phyloP scores from a whole-genome alignment of 768 basidiomycete species.

The Asterophora parasitica region DNA sequence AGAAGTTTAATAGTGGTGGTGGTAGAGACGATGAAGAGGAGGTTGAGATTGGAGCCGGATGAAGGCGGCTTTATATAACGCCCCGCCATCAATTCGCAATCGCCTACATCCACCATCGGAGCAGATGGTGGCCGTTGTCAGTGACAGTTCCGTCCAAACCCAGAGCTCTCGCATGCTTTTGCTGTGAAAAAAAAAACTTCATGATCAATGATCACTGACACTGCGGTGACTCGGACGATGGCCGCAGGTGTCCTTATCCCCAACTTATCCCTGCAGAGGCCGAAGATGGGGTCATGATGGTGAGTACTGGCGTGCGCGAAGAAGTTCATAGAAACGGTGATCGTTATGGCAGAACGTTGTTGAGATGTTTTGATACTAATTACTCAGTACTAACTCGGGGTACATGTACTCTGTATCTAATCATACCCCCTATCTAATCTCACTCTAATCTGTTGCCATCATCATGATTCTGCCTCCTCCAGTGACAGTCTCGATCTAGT shows the following conservation, averaged over 20 bases:
- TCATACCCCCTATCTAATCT: too few species aligned
- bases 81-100: constrained; percentile 5
- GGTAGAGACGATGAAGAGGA: not conserved
- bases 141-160: not conserved
- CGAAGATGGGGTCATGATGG: not conserved
- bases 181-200: too few species aligned
- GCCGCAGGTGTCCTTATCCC: too few species aligned
- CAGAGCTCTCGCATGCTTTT: too few species aligned
- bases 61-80: not conserved
- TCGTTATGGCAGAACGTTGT: not conserved
- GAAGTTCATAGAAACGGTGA: not conserved
- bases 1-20: not conserved
- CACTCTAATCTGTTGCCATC: too few species aligned
- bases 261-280: too few species aligned
- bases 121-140: not conserved
- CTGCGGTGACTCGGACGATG: not conserved
- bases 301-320: not conserved
- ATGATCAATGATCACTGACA: too few species aligned
- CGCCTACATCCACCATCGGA: not conserved
- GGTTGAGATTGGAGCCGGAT: not conserved
- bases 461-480: too few species aligned
- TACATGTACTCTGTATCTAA: too few species aligned
- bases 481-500: too few species aligned
- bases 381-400: too few species aligned
- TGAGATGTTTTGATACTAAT: too few species aligned